Percentiles rank a stretch among this genome's conserved stretches.
Conservation (phyloP, 2,329 filamentous ascomycete genomes). For the Sordariomycetes sp. region DNA sequence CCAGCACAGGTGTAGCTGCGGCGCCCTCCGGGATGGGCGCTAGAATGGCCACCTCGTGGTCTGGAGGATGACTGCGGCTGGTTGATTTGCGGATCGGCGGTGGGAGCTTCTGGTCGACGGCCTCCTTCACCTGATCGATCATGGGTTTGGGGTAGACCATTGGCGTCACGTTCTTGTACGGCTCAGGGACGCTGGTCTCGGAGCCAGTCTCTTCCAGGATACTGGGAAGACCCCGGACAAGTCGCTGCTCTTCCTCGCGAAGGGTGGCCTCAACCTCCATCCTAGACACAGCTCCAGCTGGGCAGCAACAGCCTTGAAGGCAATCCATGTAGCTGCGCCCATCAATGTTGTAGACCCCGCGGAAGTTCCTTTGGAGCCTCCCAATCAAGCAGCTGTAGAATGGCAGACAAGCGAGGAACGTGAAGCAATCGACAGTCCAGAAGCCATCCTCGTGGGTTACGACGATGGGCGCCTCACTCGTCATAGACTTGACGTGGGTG, state of each 20-base stretch:
- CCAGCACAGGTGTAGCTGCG: too few relatives aligned
- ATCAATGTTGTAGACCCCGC: conserved; percentile 21
- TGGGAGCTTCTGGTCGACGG: background rate
- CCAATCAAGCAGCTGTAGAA: conserved; percentile 18
- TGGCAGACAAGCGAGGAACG: conserved; percentile 15
- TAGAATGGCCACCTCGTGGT: background rate
- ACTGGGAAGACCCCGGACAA: background rate
- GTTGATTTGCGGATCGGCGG: background rate
- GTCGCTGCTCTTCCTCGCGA: conserved; percentile 13
- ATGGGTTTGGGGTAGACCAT: background rate
- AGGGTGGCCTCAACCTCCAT: conserved; percentile 21
- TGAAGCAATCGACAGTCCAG: conserved; percentile 13
- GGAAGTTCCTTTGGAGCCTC: conserved; percentile 18
- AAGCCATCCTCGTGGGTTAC: conserved; percentile 7
- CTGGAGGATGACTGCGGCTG: background rate
- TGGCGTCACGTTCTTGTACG: background rate
- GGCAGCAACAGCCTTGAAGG: conserved; percentile 15
- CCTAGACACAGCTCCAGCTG: conserved; percentile 14
- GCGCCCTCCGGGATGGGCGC: background rate
- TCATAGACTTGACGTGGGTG: conserved; percentile 4
- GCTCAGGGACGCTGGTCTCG: too few relatives aligned
- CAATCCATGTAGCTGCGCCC: conserved; percentile 14
- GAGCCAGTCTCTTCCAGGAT: background rate
- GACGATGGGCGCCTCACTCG: conserved; percentile 10
- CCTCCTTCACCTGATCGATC: background rate